Base-by-base conservation (phyloP, 768 basidiomycete species). In the Erythrobasidium yunnanense region DNA sequence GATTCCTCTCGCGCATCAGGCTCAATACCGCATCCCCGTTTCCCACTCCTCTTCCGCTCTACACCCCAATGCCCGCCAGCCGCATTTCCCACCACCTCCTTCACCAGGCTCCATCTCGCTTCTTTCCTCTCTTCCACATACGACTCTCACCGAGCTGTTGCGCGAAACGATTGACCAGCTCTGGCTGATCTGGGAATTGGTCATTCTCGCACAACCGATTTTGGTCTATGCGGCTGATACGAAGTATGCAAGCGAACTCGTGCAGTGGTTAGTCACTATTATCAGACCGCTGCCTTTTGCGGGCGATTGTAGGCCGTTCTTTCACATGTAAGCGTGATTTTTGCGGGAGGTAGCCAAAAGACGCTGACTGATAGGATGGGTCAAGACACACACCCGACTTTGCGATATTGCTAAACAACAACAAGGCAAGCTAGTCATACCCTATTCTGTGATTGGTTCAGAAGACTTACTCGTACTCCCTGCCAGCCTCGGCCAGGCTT, bases 261-360 rank as follows among this genome's bases (percentile, higher is more conserved):
- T 96, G 3, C 91, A 90, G 89, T 93, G 89, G 87, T 77, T 99
- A 18, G 81, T 87, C 23, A 89, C 93, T 73, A 79, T 96, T 8
- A 71, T 95, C 4, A 82, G 88, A 34, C 93, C 93, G 3, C 87
- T 90, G 72, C 56, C 81, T 2, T 79, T 88, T 6, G 83, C 85
- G 0, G 83, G 83, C 1, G 92, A 99, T 73, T 83, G 89, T 71
- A 82, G 93, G 7, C 93, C 93, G 0, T 99, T 93, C 75, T 87
- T 96, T 70, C 95, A 93, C 17, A 90, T 99, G 71, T 93, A 96
- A 74, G 93, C 27, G 25, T n/a, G n/a, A n/a, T n/a, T n/a, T n/a
- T n/a, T n/a, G n/a, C n/a, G n/a, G n/a, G n/a, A n/a, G n/a, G n/a
- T n/a, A n/a, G n/a, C n/a, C n/a, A n/a, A n/a, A n/a, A n/a, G n/a